Percentiles rank a stretch among this genome's conserved stretches.
Conservation (phyloP, 2,329 filamentous ascomycete species). For the Penicillium sp. region DNA sequence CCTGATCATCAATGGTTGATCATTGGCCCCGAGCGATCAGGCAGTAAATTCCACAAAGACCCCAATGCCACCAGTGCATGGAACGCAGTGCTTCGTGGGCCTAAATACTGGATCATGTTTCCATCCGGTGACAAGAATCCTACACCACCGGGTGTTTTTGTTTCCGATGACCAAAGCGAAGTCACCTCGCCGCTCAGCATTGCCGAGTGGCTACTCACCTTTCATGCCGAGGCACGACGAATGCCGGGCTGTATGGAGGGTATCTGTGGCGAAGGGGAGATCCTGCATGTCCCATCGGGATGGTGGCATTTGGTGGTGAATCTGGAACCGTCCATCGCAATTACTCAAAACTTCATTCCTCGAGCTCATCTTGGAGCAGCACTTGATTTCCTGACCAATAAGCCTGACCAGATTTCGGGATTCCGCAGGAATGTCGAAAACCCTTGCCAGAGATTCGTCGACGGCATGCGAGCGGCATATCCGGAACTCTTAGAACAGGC, state of each 20-base stretch:
- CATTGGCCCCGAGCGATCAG: slow-evolving; percentile 76
- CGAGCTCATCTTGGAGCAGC: slow-evolving; percentile 65
- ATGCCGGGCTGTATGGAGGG: slow-evolving; percentile 77
- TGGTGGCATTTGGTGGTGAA: slow-evolving; percentile 98
- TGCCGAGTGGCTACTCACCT: slow-evolving; percentile 89
- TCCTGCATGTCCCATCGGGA: slow-evolving; percentile 84
- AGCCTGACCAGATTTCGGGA: slow-evolving; percentile 78
- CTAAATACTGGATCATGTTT: slow-evolving; percentile 99
- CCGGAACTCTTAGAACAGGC: slow-evolving; percentile 64
- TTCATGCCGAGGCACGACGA: slow-evolving; percentile 73
- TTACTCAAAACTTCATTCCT: slow-evolving; percentile 95
- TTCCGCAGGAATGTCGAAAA: slow-evolving; percentile 67
- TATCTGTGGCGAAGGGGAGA: slow-evolving; percentile 75
- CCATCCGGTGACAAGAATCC: slow-evolving; percentile 59
- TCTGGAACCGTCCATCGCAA: slow-evolving; percentile 71
- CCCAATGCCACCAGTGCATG: slow-evolving; percentile 69
- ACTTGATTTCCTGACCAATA: slow-evolving; percentile 72
- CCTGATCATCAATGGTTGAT: slow-evolving; percentile 92
- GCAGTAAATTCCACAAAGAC: slow-evolving; percentile 90
- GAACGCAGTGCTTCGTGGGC: slow-evolving; percentile 86
- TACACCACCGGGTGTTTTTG: slow-evolving; percentile 79
- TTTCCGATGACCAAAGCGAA: slow-evolving; percentile 82
- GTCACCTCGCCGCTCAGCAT: slow-evolving; percentile 92
- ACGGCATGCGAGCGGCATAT: slow-evolving; percentile 57
- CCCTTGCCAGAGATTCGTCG: slow-evolving; percentile 68